A percentile compares a stretch with the other conserved stretches of the same genome.
phyloP scores from a whole-genome alignment of 108 stramenopile genomes.

The Schizochytrium sp. region DNA sequence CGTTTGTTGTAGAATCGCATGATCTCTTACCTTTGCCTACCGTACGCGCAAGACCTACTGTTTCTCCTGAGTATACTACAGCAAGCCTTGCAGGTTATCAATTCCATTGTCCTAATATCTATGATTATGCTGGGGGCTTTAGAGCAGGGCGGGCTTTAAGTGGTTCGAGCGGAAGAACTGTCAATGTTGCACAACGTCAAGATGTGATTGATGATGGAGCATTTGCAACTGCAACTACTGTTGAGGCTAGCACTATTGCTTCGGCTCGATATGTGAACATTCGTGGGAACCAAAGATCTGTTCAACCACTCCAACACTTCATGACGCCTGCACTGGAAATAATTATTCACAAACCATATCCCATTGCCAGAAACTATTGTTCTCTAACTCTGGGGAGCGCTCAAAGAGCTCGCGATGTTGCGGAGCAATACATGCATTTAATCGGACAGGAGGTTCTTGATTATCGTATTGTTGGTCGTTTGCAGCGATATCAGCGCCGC shows the following conservation, averaged over 20 bases:
- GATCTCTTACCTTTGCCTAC: neutral
- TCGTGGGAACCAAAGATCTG: neutral
- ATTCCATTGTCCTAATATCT: neutral
- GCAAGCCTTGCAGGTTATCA: neutral
- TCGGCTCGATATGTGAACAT: neutral
- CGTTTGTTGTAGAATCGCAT: slow-evolving; percentile 34
- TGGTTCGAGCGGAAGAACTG: neutral
- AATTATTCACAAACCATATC: slow-evolving; percentile 43
- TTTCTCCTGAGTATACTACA: neutral
- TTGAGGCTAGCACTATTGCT: neutral
- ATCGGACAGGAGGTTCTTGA: slow-evolving; percentile 21
- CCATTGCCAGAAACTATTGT: neutral
- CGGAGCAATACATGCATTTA: neutral
- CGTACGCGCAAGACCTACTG: neutral
- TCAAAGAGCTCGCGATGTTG: neutral
- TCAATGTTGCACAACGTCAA: too few relatives aligned
- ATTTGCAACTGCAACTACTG: neutral
- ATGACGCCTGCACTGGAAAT: neutral
- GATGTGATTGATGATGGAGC: neutral
- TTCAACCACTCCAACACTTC: too few relatives aligned
- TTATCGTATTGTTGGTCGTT: slow-evolving; percentile 17
- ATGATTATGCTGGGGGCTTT: neutral
- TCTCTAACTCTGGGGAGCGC: neutral
- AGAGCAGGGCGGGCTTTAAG: neutral
- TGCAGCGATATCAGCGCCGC: slow-evolving; percentile 37